phyloP scores from a whole-genome alignment of 306 rosid species.

The Cyamopsis tetragonoloba region DNA sequence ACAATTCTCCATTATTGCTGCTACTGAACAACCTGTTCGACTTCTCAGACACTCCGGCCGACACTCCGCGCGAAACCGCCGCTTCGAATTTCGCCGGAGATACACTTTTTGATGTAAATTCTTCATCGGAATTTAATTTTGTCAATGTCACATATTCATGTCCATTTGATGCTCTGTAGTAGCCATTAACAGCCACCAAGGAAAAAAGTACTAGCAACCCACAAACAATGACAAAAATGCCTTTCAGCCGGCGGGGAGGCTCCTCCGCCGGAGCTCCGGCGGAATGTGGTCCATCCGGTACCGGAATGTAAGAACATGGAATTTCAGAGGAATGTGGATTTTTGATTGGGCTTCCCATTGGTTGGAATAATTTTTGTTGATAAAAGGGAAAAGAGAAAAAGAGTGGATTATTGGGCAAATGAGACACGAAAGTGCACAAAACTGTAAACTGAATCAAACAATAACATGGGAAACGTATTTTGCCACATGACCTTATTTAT shows the following conservation, averaged over 20 bases:
- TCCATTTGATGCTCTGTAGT: neutral
- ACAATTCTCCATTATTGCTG: constrained; percentile 5
- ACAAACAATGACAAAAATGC: constrained; percentile 18
- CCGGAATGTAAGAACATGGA: constrained; percentile 37
- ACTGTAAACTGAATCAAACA: neutral
- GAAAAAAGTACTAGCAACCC: constrained; percentile 45
- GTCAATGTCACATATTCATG: constrained; percentile 9
- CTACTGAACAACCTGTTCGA: constrained; percentile 27
- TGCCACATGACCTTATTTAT: neutral
- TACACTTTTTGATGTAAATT: neutral
- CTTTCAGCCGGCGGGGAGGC: constrained; percentile 23
- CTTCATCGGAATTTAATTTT: neutral
- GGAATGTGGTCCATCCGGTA: constrained; percentile 26
- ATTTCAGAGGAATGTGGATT: constrained; percentile 5
- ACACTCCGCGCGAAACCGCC: constrained; percentile 53
- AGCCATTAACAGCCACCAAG: constrained; percentile 32
- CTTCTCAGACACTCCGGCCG: constrained; percentile 73
- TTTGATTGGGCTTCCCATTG: neutral
- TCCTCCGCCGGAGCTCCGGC: neutral
- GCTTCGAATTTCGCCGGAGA: constrained; percentile 16
- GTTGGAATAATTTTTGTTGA: neutral
- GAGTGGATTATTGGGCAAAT: neutral
- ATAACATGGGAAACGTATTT: neutral
- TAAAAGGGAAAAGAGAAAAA: neutral
- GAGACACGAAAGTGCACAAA: neutral